Evolutionary conservation across 2,329 filamentous ascomycete genomes (phyloP).

Genomic region (Aspergillus vadensis): DNA sequence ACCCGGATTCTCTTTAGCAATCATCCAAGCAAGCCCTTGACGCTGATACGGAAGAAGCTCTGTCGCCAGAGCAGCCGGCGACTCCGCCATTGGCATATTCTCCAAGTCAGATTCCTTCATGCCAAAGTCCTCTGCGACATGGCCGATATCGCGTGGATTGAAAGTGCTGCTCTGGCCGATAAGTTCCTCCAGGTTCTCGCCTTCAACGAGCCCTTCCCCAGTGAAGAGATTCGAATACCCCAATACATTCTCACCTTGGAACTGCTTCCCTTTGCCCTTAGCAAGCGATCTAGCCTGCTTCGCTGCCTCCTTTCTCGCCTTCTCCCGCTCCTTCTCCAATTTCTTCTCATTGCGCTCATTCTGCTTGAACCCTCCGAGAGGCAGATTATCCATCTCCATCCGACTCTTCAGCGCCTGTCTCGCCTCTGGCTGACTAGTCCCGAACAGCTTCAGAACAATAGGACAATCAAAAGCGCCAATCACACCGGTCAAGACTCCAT

Average conservation of each 20-base stretch:
- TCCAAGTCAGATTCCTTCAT: constrained; percentile 69
- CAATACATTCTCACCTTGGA: constrained; percentile 28
- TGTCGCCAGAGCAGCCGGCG: constrained; percentile 66
- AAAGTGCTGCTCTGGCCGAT: constrained; percentile 67
- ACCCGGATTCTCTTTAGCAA: constrained; percentile 70
- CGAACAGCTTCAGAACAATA: constrained; percentile 68
- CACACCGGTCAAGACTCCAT: constrained; percentile 68
- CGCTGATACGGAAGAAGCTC: constrained; percentile 76
- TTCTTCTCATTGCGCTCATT: constrained; percentile 53
- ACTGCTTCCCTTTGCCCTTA: constrained; percentile 28
- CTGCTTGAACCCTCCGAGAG: constrained; percentile 56
- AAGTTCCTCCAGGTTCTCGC: constrained; percentile 62
- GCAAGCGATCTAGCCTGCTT: constrained; percentile 33
- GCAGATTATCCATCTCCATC: constrained; percentile 67
- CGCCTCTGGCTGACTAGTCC: constrained; percentile 59
- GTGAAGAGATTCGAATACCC: constrained; percentile 42
- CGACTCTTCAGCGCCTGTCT: constrained; percentile 59
- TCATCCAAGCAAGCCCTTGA: constrained; percentile 80
- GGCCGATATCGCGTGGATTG: constrained; percentile 64
- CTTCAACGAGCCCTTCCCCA: constrained; percentile 26
- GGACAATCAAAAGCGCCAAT: constrained; percentile 73
- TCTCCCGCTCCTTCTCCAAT: constrained; percentile 54
- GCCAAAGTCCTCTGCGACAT: constrained; percentile 70
- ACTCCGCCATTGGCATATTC: constrained; percentile 70
- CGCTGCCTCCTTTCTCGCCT: constrained; percentile 46